These are phyloP conservation scores for Suillus americanus DNA, from an alignment of 768 basidiomycete species.

Conservation along the genomic window DNA sequence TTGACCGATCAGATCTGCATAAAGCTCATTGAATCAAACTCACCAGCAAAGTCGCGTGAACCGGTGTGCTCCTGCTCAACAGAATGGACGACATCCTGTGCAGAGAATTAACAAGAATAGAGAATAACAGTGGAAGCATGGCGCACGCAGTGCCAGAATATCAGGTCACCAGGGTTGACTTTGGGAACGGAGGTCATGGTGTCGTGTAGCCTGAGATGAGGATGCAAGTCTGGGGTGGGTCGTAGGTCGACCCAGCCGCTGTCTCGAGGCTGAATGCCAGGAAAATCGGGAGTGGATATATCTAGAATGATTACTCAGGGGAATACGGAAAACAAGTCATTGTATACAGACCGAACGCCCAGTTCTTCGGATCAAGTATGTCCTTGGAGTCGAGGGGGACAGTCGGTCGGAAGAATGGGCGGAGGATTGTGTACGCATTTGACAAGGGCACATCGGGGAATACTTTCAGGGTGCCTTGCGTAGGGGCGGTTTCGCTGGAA, in stretches of 20 bases:
- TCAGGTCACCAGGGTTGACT: constrained; percentile 74
- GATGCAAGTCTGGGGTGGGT: constrained; percentile 58
- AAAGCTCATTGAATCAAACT: constrained; percentile 2
- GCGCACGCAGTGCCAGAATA: constrained; percentile 72
- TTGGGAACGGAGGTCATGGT: constrained; percentile 72
- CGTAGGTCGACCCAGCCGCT: constrained; percentile 38
- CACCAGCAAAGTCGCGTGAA: constrained; percentile 54
- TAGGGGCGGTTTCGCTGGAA: constrained; percentile 60
- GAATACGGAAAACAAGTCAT: constrained; percentile 21
- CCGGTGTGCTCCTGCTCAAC: constrained; percentile 55
- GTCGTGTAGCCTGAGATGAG: constrained; percentile 60
- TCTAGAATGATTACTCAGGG: constrained; percentile 32
- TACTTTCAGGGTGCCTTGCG: constrained; percentile 66
- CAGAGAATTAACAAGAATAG: constrained; percentile 8
- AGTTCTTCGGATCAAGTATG: constrained; percentile 49
- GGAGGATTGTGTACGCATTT: constrained; percentile 70
- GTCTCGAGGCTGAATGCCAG: constrained; percentile 38
- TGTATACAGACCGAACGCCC: constrained; percentile 44
- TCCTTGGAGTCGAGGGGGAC: constrained; percentile 40
- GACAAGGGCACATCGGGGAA: constrained; percentile 66
- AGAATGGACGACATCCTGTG: constrained; percentile 45
- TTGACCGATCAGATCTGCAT: background rate
- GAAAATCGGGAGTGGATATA: constrained; percentile 48
- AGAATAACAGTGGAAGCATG: background rate
- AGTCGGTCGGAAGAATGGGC: constrained; percentile 70